Evolutionary conservation across 768 basidiomycete genomes (phyloP).

Genomic region (Podaxis sp.): DNA sequence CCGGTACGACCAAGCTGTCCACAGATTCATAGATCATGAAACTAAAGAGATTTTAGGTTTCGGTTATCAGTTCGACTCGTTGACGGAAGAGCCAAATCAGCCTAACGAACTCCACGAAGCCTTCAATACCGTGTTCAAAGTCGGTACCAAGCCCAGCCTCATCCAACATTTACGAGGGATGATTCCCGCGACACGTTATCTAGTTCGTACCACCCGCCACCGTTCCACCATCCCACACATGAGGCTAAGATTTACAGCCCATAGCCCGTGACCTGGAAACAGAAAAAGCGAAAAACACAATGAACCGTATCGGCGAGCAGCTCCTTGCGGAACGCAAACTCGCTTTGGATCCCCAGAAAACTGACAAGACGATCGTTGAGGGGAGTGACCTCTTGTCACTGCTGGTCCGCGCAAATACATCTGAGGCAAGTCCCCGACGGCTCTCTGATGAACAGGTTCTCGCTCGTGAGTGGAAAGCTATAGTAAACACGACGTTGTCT

Average conservation of each 20-base stretch:
- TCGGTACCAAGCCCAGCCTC: constrained; percentile 35
- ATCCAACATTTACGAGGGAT: constrained; percentile 31
- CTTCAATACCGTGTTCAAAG: constrained; percentile 49
- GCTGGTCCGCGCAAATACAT: constrained; percentile 63
- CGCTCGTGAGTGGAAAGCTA: constrained; percentile 36
- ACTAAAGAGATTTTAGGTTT: constrained; percentile 24
- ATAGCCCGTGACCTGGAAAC: constrained; percentile 29
- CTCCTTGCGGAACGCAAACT: constrained; percentile 48
- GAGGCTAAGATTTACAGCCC: constrained; percentile 24
- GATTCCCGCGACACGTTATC: constrained; percentile 35
- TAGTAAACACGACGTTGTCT: not conserved
- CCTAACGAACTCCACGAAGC: constrained; percentile 53
- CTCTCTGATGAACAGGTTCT: constrained; percentile 66
- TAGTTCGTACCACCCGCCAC: constrained; percentile 29
- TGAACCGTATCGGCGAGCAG: constrained; percentile 50
- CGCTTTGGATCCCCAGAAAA: constrained; percentile 21
- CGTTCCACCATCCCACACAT: not conserved
- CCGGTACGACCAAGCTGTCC: constrained; percentile 35
- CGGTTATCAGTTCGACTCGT: constrained; percentile 34
- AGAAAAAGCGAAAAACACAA: constrained; percentile 37
- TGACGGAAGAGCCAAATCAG: constrained; percentile 22
- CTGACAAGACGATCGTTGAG: constrained; percentile 28
- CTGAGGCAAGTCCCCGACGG: constrained; percentile 50
- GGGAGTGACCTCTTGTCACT: constrained; percentile 60
- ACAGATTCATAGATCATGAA: not conserved